Percentiles rank a stretch among this genome's conserved stretches.
Evolutionary conservation across 805 yeast species (phyloP).

Genomic region (Wickerhamiella australiensis): DNA sequence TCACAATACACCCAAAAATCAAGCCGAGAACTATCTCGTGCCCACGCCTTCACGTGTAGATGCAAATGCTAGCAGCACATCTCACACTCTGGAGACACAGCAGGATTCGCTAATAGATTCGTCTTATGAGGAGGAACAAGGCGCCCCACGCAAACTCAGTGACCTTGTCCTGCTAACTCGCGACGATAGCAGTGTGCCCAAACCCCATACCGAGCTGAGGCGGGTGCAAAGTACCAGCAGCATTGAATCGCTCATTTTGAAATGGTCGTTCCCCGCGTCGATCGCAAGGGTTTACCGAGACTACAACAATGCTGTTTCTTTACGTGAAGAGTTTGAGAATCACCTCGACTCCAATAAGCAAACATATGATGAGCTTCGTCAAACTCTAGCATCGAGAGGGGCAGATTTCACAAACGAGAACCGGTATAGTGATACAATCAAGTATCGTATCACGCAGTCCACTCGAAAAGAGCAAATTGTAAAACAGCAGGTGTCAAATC

Average conservation of each 20-base stretch:
- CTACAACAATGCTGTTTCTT: constrained; percentile 17
- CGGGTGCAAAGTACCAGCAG: constrained; percentile 18
- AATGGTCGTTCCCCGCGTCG: constrained; percentile 19
- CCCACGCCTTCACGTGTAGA: neutral
- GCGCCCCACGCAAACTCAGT: neutral
- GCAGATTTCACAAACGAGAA: constrained; percentile 18
- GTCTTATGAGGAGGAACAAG: neutral
- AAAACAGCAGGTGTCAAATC: constrained; percentile 34
- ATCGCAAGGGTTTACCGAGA: constrained; percentile 14
- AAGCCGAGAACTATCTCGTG: neutral
- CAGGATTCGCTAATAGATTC: too few relatives aligned
- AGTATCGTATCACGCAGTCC: constrained; percentile 20
- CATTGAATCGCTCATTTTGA: constrained; percentile 16
- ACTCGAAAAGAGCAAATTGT: constrained; percentile 21
- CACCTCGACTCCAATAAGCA: constrained; percentile 14
- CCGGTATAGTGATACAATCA: constrained; percentile 20
- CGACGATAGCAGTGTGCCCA: constrained; percentile 6
- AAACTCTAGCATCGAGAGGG: constrained; percentile 17
- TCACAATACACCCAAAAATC: neutral
- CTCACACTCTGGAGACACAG: too few relatives aligned
- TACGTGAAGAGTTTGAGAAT: constrained; percentile 12
- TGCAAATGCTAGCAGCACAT: neutral
- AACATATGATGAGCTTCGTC: constrained; percentile 11
- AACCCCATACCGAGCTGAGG: constrained; percentile 7
- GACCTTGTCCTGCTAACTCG: constrained; percentile 1